A percentile compares a stretch with the other conserved stretches of the same genome.
Evolutionary conservation across 139 green algal species (phyloP).

Genomic region (Spirogloea muscicola): DNA sequence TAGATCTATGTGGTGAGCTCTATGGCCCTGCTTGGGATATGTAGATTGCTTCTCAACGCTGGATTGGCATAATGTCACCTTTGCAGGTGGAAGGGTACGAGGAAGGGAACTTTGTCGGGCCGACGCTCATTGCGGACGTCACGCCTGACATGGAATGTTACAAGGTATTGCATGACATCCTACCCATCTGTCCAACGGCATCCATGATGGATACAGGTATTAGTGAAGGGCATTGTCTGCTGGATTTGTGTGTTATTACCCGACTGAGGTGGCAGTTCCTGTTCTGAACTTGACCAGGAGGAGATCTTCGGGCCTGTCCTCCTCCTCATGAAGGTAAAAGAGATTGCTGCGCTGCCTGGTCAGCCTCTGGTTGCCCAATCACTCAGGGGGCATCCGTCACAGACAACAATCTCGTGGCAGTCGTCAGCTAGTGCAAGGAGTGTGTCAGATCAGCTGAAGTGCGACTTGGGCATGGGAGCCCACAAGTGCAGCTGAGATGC

Average conservation of each 20-base stretch:
- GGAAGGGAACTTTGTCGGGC: slow-evolving; percentile 86
- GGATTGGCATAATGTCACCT: not conserved
- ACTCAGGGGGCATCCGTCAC: too few species aligned
- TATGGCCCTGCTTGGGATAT: too few species aligned
- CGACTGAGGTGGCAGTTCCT: not conserved
- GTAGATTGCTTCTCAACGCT: too few species aligned
- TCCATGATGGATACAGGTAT: not conserved
- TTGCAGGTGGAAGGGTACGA: slow-evolving; percentile 55
- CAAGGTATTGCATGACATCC: slow-evolving; percentile 42
- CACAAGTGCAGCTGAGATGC: too few species aligned
- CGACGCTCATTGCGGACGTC: slow-evolving; percentile 81
- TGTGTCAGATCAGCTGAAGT: too few species aligned
- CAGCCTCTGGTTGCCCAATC: too few species aligned
- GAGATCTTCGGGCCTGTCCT: slow-evolving; percentile 95
- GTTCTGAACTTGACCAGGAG: slow-evolving; percentile 51
- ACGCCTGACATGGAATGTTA: slow-evolving; percentile 82
- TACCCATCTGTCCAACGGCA: not conserved
- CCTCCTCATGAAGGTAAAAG: slow-evolving; percentile 42
- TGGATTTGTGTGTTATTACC: not conserved
- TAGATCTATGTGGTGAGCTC: too few species aligned
- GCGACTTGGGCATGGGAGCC: too few species aligned
- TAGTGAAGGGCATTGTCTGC: not conserved
- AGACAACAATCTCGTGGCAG: too few species aligned
- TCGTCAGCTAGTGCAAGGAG: too few species aligned
- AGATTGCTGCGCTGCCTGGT: too few species aligned